Conservation (phyloP, 1,284 basidiomycete genomes). For the Thelephora terrestris region DNA sequence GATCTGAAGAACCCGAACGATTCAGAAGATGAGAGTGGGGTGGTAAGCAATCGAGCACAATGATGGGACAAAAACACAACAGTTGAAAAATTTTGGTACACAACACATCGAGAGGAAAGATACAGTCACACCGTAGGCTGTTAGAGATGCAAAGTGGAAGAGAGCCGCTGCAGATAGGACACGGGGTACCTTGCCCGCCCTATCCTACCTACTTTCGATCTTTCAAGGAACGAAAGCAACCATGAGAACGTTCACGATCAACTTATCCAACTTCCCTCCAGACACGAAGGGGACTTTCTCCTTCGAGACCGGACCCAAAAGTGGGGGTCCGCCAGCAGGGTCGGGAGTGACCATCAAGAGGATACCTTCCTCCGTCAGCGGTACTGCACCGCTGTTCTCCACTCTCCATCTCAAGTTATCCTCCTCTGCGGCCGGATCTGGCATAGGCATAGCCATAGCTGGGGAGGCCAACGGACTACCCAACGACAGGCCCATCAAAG, state of each 20-base stretch:
- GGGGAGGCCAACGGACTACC: slow-evolving; percentile 25
- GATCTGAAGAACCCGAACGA: too few species aligned
- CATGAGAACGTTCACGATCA: slow-evolving; percentile 62
- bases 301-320: slow-evolving; percentile 38
- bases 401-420: slow-evolving; percentile 42
- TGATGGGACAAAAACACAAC: not conserved
- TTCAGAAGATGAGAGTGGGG: too few species aligned
- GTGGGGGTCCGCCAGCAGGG: slow-evolving; percentile 27
- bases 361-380: slow-evolving; percentile 52
- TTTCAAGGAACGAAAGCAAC: slow-evolving; percentile 52
- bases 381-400: slow-evolving; percentile 56
- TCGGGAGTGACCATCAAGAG: slow-evolving; percentile 36
- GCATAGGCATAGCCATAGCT: slow-evolving; percentile 29
- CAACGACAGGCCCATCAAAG: too few species aligned
- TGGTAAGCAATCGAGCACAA: not conserved
- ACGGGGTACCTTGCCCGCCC: too few species aligned
- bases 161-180: too few species aligned
- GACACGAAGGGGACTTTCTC: slow-evolving; percentile 62
- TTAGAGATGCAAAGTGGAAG: too few species aligned
- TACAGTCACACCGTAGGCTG: too few species aligned
- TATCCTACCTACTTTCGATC: too few species aligned
- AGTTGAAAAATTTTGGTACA: not conserved
- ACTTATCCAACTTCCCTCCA: slow-evolving; percentile 53
- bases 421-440: slow-evolving; percentile 28
- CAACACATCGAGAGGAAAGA: not conserved